phyloP scores from a whole-genome alignment of 352 stramenopile genomes.

The Phytophthora pini region DNA sequence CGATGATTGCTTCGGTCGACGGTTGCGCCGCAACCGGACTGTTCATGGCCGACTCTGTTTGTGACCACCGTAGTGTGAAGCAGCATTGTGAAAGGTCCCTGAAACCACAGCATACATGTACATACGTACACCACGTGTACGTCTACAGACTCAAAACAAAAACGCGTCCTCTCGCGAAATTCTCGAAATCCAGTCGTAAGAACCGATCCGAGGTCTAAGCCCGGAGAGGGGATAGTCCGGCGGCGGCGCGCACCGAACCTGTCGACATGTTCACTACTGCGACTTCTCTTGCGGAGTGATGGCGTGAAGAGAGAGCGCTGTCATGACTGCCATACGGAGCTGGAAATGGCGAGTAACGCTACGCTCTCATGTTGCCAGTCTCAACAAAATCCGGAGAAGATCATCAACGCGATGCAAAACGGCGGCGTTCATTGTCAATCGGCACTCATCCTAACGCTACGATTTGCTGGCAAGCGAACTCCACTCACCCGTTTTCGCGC shows the following conservation, averaged over 20 bases:
- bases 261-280: conserved; percentile 17
- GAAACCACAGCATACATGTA: too few relatives aligned
- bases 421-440: not conserved
- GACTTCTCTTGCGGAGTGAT: conserved; percentile 20
- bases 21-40: too few relatives aligned
- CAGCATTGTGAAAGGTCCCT: too few relatives aligned
- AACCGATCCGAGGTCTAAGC: conserved; percentile 13
- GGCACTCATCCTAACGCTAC: not conserved
- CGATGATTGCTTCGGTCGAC: too few relatives aligned
- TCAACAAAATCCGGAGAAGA: conserved; percentile 7
- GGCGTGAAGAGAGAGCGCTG: conserved; percentile 11
- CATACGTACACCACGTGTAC: not conserved
- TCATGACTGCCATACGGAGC: conserved; percentile 31
- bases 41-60: too few relatives aligned
- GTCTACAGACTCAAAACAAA: conserved; percentile 1
- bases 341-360: conserved; percentile 4
- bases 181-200: conserved; percentile 10
- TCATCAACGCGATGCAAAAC: conserved; percentile 12
- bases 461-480: not conserved
- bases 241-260: conserved; percentile 2
- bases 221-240: conserved; percentile 4
- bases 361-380: not conserved
- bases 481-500: not conserved
- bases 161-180: not conserved
- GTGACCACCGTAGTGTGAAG: too few relatives aligned